Base-by-base conservation (phyloP, 805 yeast species). In the Starmerella ratchasimensis region DNA sequence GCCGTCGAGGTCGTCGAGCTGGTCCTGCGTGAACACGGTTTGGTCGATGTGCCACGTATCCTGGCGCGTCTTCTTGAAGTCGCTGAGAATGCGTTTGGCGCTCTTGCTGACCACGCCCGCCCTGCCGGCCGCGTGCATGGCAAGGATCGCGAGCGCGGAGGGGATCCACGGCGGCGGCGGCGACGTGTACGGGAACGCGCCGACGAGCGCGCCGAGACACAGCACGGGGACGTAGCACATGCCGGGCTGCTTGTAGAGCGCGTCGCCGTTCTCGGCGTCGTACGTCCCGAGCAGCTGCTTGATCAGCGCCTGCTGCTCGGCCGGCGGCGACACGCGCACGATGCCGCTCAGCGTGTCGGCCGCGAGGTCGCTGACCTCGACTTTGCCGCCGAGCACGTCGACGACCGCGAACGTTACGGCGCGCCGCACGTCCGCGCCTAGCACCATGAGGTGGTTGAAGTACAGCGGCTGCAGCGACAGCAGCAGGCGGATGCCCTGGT, bases 11-110 rank as follows among this genome's bases (percentile, higher is more conserved):
- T 83, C 94, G 53, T 83, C 90, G 35, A 84, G 63, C 57, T 88
- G 93, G 4, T 77, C 81, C 34, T 68, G 72, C 7, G 75, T 72
- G 56, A 88, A 90, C 11, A 69, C 72, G 47, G 66, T 66, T 43
- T 79, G 69, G 55, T 88, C 98, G 42, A 83, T 71, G 51, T 81
- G 93, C 98, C 98, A 88, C 0, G 96, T 83, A 51, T 88, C 98
- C 41, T 86, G 93, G 47, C 97, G 71, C 5, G 82, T 74, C 62
- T 84, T 84, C 56, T 86, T 88, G 62, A 90, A 90, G 45, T 74
- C 76, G 45, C 93, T 76, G 35, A 88, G 65, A 2, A 72, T 69
- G 23, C 74, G 76, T 57, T 88, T 88, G 5, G 94, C 93, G 1
- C 93, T 71, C 38, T 76, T 71, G 1, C 94, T 94, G 21, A 80